Base-by-base conservation (phyloP, 2,329 filamentous ascomycete species). In the Beauveria asiatica region DNA sequence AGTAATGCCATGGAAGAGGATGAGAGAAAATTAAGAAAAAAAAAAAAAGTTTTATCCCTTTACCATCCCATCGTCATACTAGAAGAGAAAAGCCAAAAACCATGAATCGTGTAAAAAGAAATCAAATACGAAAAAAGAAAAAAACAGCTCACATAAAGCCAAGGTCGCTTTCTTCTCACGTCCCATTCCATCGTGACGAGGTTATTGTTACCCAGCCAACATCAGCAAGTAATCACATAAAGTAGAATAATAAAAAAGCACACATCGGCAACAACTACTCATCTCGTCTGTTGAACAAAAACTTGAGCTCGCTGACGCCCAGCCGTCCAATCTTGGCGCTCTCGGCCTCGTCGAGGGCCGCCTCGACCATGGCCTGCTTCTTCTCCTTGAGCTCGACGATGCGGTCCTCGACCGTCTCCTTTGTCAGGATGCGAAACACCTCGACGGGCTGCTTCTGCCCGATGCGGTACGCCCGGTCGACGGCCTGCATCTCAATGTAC, bases 401-500 rank as follows among this genome's bases (percentile, higher is more conserved):
- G 8, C 92, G 84, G 69, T 96, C 92, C 72, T 97, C 92, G 1
- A 97, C 89, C 0, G 92, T 96, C 6, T 83, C 80, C 66, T 85
- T 72, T 8, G 93, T 84, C 3, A 96, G 75, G 25, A 96, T 82
- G 4, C 90, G 86, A 70, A 96, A 91, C 1, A 97, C 87, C 59
- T 85, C 81, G 5, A 96, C 92, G 8, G 85, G 76, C 4, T 81
- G 80, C 65, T 80, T 76, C 74, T 97, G 92, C 0, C 92, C 92
- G 65, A 96, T 92, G 10, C 92, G 88, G 72, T 96, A 88, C 2
- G 92, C 90, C 23, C 92, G 88, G 70, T 96, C 92, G 55, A 96
- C 87, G 4, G 92, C 92, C 74, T 97, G 92, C 73, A 92, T 90
- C 74, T 96, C 92, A 53, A 95, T 88, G 69, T 88, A 96, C 0